Conservation (phyloP, 2,329 filamentous ascomycete genomes). For the Penicillium rolfsii region DNA sequence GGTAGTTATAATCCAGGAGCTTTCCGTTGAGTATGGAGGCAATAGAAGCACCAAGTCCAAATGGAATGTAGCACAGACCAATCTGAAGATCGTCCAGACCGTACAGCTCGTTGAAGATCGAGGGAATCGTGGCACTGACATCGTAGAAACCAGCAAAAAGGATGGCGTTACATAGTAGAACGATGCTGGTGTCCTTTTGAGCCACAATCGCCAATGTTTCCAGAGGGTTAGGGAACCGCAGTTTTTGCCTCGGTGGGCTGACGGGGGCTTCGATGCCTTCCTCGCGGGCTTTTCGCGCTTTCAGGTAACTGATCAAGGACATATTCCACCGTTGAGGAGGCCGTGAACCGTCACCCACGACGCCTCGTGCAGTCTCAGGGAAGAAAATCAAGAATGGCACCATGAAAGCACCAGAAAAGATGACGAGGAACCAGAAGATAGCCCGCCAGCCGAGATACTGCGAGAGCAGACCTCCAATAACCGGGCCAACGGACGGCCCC, state of each 20-base stretch:
- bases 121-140: constrained; percentile 45
- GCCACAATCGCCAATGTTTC: constrained; percentile 40
- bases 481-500: constrained; percentile 41
- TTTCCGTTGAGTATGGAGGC: constrained; percentile 45
- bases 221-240: constrained; percentile 45
- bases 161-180: constrained; percentile 45
- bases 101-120: constrained; percentile 43
- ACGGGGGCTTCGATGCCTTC: constrained; percentile 13
- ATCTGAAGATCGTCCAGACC: constrained; percentile 46
- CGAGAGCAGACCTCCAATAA: constrained; percentile 41
- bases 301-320: constrained; percentile 35
- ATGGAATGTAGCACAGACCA: constrained; percentile 49
- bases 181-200: constrained; percentile 41
- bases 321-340: constrained; percentile 43
- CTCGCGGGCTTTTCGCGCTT: constrained; percentile 31
- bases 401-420: constrained; percentile 47
- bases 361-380: constrained; percentile 43
- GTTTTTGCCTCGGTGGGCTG: constrained; percentile 24
- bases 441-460: constrained; percentile 45
- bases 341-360: constrained; percentile 46
- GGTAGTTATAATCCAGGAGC: constrained; percentile 51
- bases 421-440: constrained; percentile 55
- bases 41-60: constrained; percentile 46
- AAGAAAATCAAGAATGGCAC: constrained; percentile 41
- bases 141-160: constrained; percentile 49